Percentiles rank a stretch among this genome's conserved stretches.
Evolutionary conservation across 2,329 filamentous ascomycete genomes (phyloP).

Genomic region (Purpureocillium lavendulum): DNA sequence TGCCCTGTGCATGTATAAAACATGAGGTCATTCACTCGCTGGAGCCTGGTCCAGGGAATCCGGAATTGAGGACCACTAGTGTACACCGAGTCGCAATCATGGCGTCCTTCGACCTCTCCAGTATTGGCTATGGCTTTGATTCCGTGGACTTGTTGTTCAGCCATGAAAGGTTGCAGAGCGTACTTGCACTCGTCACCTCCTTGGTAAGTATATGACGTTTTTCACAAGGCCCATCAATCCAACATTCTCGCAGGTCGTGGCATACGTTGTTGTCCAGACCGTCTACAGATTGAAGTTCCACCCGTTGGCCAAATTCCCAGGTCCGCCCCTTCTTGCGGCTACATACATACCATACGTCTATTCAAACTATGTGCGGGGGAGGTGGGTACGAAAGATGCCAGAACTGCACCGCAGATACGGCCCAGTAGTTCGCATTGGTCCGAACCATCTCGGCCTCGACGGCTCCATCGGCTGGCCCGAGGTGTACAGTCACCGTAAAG

Average conservation of each 20-base stretch:
- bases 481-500: constrained; percentile 16
- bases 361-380: constrained; percentile 9
- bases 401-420: constrained; percentile 17
- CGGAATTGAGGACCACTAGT: too few relatives aligned
- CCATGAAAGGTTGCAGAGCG: too few relatives aligned
- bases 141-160: too few relatives aligned
- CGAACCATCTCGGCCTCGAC: constrained; percentile 28
- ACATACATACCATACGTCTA: constrained; percentile 12
- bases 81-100: too few relatives aligned
- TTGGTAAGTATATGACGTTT: too few relatives aligned
- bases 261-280: constrained; percentile 3
- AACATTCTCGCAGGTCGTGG: constrained; percentile 2
- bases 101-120: too few relatives aligned
- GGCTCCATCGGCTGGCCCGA: constrained; percentile 24
- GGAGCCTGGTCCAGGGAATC: too few relatives aligned
- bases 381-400: constrained; percentile 10
- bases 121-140: too few relatives aligned
- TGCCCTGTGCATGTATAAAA: too few relatives aligned
- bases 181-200: too few relatives aligned
- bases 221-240: too few relatives aligned
- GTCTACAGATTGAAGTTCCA: constrained; percentile 20
- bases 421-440: constrained; percentile 30
- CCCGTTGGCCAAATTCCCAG: constrained; percentile 19
- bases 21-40: too few relatives aligned
- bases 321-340: constrained; percentile 13